Evolutionary conservation across 2,329 filamentous ascomycete genomes (phyloP), one percentile per base, ranked within the genome.

Genomic region (Ascochyta lentis): DNA sequence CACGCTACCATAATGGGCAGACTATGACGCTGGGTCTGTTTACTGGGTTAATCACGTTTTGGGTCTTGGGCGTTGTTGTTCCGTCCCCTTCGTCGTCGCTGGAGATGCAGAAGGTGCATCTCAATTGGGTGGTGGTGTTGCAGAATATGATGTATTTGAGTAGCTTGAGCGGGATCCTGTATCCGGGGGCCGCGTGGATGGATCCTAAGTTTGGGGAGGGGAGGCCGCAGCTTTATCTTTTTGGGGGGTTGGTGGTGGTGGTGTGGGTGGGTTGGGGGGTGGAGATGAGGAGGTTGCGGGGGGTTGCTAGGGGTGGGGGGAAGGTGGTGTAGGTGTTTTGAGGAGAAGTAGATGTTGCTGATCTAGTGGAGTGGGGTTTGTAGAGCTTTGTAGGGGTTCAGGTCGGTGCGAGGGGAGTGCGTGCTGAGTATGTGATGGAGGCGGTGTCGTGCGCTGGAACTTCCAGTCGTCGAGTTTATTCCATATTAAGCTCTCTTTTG

Each of bases 1-100:
- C 80, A 6, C 76, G 77, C 53, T 83, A 82, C 71, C 80, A 83
- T 70, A 83, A 82, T 60, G 80, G 79, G 5, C 81, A 83, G 64
- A 83, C 80, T 8, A 82, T 83, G 80, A 75, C 74, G 1, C 75
- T 80, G 44, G 79, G 79, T 0, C 60, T 80, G 0, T 52, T 73
- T 10, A 72, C 81, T 9, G 75, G 76, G 5, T 50, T 69, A 1
- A 77, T 43, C 12, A 43, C 47, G 0, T 43, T 43, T 39, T 50
- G 29, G n/a, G 12, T 50, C 38, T 22, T 50, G 31, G 22, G n/a
- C 23, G 9, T 7, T 6, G 15, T 42, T n/a, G 2, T 37, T 2
- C 39, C 39, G 0, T 19, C 29, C 3, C 22, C 39, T 1, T 5
- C 10, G 1, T 37, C 23, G 31, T 22, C 39, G 2, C 27, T 23